Evolutionary conservation across 257 asterid species (phyloP).

Genomic region (Eustoma russellianum): DNA sequence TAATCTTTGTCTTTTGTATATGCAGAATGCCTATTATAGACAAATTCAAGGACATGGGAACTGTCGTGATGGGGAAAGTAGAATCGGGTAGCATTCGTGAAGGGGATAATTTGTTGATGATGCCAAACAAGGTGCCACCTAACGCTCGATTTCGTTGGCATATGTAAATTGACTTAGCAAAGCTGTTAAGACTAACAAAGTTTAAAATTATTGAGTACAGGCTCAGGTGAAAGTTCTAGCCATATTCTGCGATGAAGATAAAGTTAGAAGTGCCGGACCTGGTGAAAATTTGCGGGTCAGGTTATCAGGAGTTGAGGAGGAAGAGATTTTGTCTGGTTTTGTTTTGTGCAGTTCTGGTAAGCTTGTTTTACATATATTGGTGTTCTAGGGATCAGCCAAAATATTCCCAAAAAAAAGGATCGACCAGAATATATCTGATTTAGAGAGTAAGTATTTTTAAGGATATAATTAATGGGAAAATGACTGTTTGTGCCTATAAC

Average conservation of each 20-base stretch:
- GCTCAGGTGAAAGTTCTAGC: slow-evolving; percentile 71
- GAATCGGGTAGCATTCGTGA: slow-evolving; percentile 91
- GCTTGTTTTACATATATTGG: slow-evolving; percentile 12
- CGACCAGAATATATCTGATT: too few species aligned
- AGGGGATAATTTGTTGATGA: slow-evolving; percentile 66
- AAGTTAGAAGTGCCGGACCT: slow-evolving; percentile 68
- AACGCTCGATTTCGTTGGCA: not conserved
- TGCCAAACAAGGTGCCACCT: slow-evolving; percentile 81
- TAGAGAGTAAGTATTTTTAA: too few species aligned
- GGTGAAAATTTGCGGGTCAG: slow-evolving; percentile 94
- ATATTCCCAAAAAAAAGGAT: too few species aligned
- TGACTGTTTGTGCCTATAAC: too few species aligned
- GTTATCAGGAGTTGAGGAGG: slow-evolving; percentile 88
- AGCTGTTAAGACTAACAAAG: not conserved
- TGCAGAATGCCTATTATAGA: slow-evolving; percentile 78
- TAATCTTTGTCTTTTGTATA: slow-evolving; percentile 12
- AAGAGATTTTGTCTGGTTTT: slow-evolving; percentile 68
- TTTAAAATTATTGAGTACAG: slow-evolving; percentile 25
- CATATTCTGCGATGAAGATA: slow-evolving; percentile 62
- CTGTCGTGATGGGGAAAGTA: slow-evolving; percentile 93
- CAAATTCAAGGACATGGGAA: slow-evolving; percentile 93
- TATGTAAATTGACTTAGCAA: too few species aligned
- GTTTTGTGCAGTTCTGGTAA: slow-evolving; percentile 59
- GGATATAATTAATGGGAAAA: too few species aligned
- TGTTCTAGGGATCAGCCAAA: too few species aligned